Conservation (phyloP, 768 basidiomycete genomes). For the Phanerochaete carnosa region DNA sequence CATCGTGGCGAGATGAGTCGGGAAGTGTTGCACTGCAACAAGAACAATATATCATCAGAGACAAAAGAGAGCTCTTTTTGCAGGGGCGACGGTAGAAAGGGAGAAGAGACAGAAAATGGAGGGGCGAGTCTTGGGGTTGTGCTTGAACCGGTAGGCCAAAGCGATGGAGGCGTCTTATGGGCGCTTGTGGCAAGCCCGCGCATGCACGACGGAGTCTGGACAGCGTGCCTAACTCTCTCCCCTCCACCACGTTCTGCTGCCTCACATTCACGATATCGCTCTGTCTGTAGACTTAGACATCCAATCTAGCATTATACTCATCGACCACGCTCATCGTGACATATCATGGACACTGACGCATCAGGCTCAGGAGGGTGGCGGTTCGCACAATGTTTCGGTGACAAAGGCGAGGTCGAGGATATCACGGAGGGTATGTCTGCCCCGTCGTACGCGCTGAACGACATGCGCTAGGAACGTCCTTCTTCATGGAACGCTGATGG, state of each 20-base stretch:
- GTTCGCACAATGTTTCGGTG: constrained; percentile 99
- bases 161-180: neutral
- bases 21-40: too few relatives aligned
- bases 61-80: too few relatives aligned
- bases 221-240: constrained; percentile 22
- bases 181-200: constrained; percentile 1
- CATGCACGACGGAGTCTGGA: constrained; percentile 21
- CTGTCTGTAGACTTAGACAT: constrained; percentile 3
- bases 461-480: neutral
- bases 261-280: neutral
- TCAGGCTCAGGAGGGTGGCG: constrained; percentile 89
- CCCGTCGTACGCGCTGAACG: neutral
- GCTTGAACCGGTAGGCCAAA: neutral
- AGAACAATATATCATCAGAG: too few relatives aligned
- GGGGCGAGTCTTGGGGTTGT: neutral
- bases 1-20: too few relatives aligned
- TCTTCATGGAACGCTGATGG: neutral
- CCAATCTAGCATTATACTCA: constrained; percentile 3
- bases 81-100: neutral
- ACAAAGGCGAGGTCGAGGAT: constrained; percentile 99
- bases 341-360: constrained; percentile 80
- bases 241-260: constrained; percentile 22
- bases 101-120: neutral
- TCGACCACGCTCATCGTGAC: neutral
- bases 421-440: constrained; percentile 89